A percentile compares a stretch with the other conserved stretches of the same genome.
phyloP scores from a whole-genome alignment of 331 rosid genomes.

The Dryas integrifolia region DNA sequence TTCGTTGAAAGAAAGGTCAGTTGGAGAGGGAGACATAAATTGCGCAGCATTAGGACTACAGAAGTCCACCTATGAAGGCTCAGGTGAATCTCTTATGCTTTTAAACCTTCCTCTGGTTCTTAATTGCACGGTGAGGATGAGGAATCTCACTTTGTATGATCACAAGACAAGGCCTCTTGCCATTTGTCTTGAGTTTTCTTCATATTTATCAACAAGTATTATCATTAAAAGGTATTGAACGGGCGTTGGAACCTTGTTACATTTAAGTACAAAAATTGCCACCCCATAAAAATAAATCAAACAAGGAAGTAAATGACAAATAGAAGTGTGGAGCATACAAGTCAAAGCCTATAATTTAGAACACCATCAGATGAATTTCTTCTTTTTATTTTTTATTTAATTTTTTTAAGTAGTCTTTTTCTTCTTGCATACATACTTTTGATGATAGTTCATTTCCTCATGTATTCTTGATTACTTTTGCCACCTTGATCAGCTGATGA shows the following conservation, averaged over 20 bases:
- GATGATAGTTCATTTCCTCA: neutral
- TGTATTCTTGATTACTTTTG: slow-evolving; percentile 14
- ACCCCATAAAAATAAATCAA: neutral
- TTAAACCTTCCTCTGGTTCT: neutral
- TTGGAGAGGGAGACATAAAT: slow-evolving; percentile 43
- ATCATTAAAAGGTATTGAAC: neutral
- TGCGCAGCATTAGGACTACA: slow-evolving; percentile 35
- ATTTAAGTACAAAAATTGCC: neutral
- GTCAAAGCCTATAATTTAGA: neutral
- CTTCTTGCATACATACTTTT: neutral
- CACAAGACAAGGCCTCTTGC: neutral
- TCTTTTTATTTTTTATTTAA: slow-evolving; percentile 15
- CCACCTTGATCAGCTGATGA: slow-evolving; percentile 49
- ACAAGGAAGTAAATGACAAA: neutral
- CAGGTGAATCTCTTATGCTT: slow-evolving; percentile 43
- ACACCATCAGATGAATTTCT: neutral
- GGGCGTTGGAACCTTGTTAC: neutral
- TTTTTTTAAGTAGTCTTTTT: neutral
- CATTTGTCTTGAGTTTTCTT: neutral
- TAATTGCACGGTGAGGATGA: neutral
- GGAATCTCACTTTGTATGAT: neutral
- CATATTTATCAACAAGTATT: neutral
- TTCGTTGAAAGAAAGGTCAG: slow-evolving; percentile 33
- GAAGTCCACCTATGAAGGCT: slow-evolving; percentile 32
- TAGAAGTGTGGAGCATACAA: neutral